phyloP scores from a whole-genome alignment of 2,329 filamentous ascomycete genomes.

The Exophiala xenobiotica region DNA sequence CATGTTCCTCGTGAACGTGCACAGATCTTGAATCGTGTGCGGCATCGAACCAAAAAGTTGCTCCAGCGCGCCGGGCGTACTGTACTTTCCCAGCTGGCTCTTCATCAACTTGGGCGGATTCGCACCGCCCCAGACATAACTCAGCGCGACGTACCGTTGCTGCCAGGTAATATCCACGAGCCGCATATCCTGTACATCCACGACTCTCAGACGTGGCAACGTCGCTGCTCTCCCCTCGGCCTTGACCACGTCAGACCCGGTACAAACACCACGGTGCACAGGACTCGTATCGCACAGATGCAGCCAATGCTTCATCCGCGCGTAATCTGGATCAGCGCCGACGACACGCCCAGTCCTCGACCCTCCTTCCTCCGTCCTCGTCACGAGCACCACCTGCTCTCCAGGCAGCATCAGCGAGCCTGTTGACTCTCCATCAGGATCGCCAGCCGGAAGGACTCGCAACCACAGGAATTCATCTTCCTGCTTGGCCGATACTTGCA shows the following conservation, averaged over 20 bases:
- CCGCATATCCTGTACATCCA: slow-evolving; percentile 1
- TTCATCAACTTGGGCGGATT: slow-evolving; percentile 1
- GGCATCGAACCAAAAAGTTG: background rate
- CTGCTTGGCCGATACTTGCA: background rate
- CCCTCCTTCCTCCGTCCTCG: background rate
- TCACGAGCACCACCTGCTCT: background rate
- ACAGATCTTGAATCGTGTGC: background rate
- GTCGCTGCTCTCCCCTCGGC: background rate
- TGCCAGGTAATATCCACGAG: background rate
- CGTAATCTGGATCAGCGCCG: background rate
- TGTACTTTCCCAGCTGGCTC: background rate
- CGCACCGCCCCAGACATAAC: slow-evolving; percentile 9
- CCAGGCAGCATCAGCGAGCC: background rate
- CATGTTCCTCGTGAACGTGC: background rate
- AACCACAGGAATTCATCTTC: background rate
- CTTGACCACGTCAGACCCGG: background rate
- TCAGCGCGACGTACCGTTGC: slow-evolving; percentile 1
- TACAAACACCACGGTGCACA: background rate
- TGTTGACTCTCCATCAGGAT: background rate
- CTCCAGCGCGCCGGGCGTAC: background rate
- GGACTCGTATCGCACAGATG: background rate
- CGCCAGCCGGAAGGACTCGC: background rate
- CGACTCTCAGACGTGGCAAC: background rate
- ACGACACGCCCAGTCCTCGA: background rate
- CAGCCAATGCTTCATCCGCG: background rate